Evolutionary conservation across 2,329 filamentous ascomycete genomes (phyloP).

Genomic region (Hymenoscyphus infarciens): DNA sequence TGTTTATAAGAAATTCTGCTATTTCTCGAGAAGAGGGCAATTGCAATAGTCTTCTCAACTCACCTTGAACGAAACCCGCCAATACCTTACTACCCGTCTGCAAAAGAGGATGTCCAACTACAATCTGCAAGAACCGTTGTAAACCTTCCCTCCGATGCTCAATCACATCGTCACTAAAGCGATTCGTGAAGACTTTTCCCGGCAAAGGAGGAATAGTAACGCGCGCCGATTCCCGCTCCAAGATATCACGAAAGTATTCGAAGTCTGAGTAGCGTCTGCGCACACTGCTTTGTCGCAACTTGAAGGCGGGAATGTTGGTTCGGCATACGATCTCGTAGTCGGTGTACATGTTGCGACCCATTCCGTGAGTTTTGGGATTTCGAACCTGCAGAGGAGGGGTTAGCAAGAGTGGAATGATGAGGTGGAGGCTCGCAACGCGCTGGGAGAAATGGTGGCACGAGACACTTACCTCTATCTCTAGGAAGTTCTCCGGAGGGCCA

Average conservation of each 20-base stretch:
- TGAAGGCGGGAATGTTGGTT: conserved; percentile 99
- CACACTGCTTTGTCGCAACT: conserved; percentile 83
- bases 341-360: conserved; percentile 94
- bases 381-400: conserved; percentile 60
- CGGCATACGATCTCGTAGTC: conserved; percentile 97
- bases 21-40: neutral
- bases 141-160: conserved; percentile 87
- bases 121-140: conserved; percentile 95
- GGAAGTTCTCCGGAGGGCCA: conserved; percentile 95
- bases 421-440: neutral
- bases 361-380: conserved; percentile 90
- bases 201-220: conserved; percentile 95
- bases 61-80: conserved; percentile 94
- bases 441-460: conserved; percentile 5
- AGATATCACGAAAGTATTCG: conserved; percentile 96
- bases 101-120: conserved; percentile 90
- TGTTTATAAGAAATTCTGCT: neutral
- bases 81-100: conserved; percentile 98
- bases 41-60: conserved; percentile 32
- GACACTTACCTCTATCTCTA: conserved; percentile 83
- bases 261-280: conserved; percentile 96
- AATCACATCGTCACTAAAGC: conserved; percentile 97
- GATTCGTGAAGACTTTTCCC: conserved; percentile 96
- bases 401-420: conserved; percentile 15
- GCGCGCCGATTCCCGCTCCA: conserved; percentile 89